These are phyloP conservation scores for Xenosphaeropsis pyriputrescens DNA, from an alignment of 2,329 filamentous ascomycete species.

Conservation along the genomic window DNA sequence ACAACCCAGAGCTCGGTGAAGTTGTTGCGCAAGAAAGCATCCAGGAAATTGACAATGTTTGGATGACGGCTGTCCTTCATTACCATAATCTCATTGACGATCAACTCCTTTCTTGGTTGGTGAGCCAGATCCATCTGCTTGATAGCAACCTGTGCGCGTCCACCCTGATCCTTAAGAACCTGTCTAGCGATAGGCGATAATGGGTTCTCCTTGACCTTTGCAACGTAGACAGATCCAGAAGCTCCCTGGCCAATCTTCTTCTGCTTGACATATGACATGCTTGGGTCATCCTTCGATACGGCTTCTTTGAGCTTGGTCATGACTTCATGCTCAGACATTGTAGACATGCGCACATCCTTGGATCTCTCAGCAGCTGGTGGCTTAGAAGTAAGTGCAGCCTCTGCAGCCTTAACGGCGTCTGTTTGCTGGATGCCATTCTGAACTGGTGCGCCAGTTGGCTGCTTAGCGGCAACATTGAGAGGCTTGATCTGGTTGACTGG, in stretches of 20 bases:
- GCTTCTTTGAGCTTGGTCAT: constrained; percentile 93
- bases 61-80: constrained; percentile 99
- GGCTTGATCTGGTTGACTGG: constrained; percentile 49
- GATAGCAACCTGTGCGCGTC: constrained; percentile 83
- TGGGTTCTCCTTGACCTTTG: constrained; percentile 81
- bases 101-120: constrained; percentile 93
- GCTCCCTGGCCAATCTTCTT: constrained; percentile 99
- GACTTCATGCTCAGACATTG: constrained; percentile 92
- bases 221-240: constrained; percentile 94
- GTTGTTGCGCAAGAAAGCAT: constrained; percentile 91
- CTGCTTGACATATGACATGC: constrained; percentile 94
- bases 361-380: constrained; percentile 56
- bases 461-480: constrained; percentile 62
- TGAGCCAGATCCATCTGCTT: constrained; percentile 99
- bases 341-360: constrained; percentile 96
- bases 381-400: constrained; percentile 78
- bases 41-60: constrained; percentile 98
- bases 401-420: constrained; percentile 76
- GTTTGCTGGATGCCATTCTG: constrained; percentile 25
- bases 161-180: constrained; percentile 64
- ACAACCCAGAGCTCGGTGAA: constrained; percentile 97
- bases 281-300: constrained; percentile 89
- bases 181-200: constrained; percentile 68
- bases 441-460: constrained; percentile 22
- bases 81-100: constrained; percentile 98